Evolutionary conservation across 1,284 basidiomycete species (phyloP), one percentile per base, ranked within the genome.

Genomic region (Tilletia caries): DNA sequence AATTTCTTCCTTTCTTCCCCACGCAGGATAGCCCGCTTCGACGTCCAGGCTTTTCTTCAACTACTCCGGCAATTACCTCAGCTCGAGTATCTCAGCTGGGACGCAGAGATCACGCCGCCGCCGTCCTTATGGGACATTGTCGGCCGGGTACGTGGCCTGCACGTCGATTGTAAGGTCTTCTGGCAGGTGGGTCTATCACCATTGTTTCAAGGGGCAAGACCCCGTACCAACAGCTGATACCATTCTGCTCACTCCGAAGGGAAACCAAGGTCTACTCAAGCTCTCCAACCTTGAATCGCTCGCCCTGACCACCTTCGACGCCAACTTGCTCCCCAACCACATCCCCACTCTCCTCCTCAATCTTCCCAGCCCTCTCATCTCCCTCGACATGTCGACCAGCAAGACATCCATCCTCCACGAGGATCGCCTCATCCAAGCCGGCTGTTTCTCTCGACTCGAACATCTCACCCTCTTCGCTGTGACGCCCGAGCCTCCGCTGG

Each of bases 381-480:
- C 48, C 4, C 70, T 75, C 50, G 68, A 66, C 1, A 67, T 75
- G 18, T 69, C 71, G 13, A 64, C 69, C 41, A 69, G 67, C 33
- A 73, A 73, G 66, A 73, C 74, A 6, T 72, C 71, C 0, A 52
- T 73, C 12, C 34, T 75, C 20, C 74, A 73, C 64, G 67, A 70
- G 41, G 27, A 64, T 0, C 1, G n/a, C 27, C 68, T 70, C 20
- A 66, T 71, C 50, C 3, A 48, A 41, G 50, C 68, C 3, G 37
- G 33, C 65, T 18, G 65, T n/a, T 75, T 73, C 65, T 6, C 18
- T 20, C 43, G 37, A 10, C 46, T 75, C 6, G 67, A 67, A 3
- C 67, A 68, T n/a, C 66, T 75, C 12, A 70, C 73, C 68, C 58
- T 75, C 66, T 75, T 65, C 43, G 46, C 74, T 32, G 67, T 75